Conservation (phyloP, 345 rosid species). For the Lenwebbia sp. region DNA sequence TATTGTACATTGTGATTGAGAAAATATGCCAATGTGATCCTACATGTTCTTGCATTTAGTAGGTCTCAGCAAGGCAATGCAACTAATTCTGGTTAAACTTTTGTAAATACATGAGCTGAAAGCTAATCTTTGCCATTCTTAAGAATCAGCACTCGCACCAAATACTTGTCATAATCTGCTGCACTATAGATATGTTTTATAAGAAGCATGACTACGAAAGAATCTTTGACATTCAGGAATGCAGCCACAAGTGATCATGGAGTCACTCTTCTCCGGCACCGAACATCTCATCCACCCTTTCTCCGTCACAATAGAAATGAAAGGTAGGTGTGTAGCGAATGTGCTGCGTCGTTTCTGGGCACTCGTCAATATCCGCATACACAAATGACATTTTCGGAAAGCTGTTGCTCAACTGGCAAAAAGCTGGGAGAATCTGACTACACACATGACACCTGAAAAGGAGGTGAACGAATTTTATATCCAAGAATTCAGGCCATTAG, state of each 20-base stretch:
- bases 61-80: background rate
- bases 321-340: constrained; percentile 91
- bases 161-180: background rate
- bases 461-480: background rate
- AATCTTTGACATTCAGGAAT: constrained; percentile 36
- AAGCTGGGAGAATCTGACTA: constrained; percentile 68
- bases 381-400: constrained; percentile 57
- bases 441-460: constrained; percentile 76
- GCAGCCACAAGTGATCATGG: constrained; percentile 86
- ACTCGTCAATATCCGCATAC: constrained; percentile 88
- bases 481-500: background rate
- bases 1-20: background rate
- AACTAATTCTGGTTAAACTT: background rate
- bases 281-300: constrained; percentile 85
- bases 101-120: background rate
- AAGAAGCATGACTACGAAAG: background rate
- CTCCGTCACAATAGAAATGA: constrained; percentile 78
- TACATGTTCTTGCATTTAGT: background rate
- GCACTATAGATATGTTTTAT: background rate
- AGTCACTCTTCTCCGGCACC: constrained; percentile 88
- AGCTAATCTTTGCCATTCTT: background rate
- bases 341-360: constrained; percentile 73
- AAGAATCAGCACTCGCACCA: background rate
- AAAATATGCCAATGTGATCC: background rate
- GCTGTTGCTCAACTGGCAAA: constrained; percentile 54